Conservation (phyloP, 306 rosid species). For the Senna tora region DNA sequence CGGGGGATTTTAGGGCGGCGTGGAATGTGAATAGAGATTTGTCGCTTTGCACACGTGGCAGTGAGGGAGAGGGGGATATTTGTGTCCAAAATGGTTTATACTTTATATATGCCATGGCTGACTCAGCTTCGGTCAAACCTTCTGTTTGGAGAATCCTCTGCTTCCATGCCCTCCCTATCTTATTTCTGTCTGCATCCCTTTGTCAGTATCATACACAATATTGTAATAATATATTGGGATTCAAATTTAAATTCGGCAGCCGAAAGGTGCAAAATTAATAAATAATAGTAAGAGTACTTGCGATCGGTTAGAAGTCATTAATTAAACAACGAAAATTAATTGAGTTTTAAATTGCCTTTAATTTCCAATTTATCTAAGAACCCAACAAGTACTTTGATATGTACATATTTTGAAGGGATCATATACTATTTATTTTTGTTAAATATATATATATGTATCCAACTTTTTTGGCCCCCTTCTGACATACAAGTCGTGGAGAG, state of each 20-base stretch:
- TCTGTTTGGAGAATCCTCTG: background rate
- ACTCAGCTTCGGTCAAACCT: background rate
- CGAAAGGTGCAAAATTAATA: conserved; percentile 24
- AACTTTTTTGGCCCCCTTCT: background rate
- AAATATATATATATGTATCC: no score
- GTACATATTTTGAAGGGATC: background rate
- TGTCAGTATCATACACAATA: background rate
- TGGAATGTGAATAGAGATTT: background rate
- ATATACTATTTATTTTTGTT: no score
- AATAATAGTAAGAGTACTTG: background rate
- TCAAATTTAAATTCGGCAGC: conserved; percentile 10
- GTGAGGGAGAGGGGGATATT: background rate
- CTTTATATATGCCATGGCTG: no score
- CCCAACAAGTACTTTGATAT: no score
- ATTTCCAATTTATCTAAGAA: background rate
- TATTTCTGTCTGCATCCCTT: background rate
- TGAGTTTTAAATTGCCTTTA: no score
- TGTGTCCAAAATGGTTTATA: background rate
- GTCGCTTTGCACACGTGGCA: background rate
- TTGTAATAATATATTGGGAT: background rate
- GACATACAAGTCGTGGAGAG: background rate
- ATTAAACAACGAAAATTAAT: background rate
- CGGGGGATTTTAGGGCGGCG: background rate
- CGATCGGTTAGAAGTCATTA: no score
- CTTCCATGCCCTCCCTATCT: background rate